Percentiles rank a stretch among this genome's conserved stretches.
These are phyloP conservation scores for Echinosophora koreensis DNA, from an alignment of 306 rosid genomes.

Conservation along the genomic window DNA sequence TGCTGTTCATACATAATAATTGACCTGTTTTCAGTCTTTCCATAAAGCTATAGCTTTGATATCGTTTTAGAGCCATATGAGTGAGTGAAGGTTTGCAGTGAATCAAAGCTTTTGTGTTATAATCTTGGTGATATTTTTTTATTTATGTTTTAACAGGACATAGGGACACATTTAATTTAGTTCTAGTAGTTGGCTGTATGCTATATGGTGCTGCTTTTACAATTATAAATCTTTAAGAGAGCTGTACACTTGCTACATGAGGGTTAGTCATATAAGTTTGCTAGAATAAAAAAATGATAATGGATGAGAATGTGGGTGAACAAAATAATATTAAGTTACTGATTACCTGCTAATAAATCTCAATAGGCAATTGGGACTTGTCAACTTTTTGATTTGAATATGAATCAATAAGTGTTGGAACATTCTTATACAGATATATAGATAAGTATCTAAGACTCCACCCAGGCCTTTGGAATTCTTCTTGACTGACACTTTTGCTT, in stretches of 20 bases:
- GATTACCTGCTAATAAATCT: conserved; percentile 5
- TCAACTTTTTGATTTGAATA: not conserved
- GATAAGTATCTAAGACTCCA: not conserved
- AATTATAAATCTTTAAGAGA: conserved; percentile 10
- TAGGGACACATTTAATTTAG: not conserved
- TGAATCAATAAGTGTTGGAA: not conserved
- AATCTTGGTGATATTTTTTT: not conserved
- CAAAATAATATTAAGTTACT: not conserved
- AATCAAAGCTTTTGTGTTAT: not conserved
- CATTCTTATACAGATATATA: conserved; percentile 4
- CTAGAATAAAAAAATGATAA: not conserved
- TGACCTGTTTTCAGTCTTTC: not conserved
- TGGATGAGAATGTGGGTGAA: conserved; percentile 11
- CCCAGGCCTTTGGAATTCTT: conserved; percentile 12
- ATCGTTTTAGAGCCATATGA: not conserved
- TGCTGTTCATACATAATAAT: not conserved
- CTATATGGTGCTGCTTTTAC: not conserved
- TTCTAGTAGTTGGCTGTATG: not conserved
- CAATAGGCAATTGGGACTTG: not conserved
- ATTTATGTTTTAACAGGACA: not conserved
- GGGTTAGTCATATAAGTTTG: conserved; percentile 1
- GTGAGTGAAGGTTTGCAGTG: not conserved
- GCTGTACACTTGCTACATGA: not conserved
- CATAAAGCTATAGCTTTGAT: not conserved
- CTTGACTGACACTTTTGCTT: not conserved